A percentile compares a stretch with the other conserved stretches of the same genome.
phyloP scores from a whole-genome alignment of 306 rosid genomes.

The Medicago ruthenica region DNA sequence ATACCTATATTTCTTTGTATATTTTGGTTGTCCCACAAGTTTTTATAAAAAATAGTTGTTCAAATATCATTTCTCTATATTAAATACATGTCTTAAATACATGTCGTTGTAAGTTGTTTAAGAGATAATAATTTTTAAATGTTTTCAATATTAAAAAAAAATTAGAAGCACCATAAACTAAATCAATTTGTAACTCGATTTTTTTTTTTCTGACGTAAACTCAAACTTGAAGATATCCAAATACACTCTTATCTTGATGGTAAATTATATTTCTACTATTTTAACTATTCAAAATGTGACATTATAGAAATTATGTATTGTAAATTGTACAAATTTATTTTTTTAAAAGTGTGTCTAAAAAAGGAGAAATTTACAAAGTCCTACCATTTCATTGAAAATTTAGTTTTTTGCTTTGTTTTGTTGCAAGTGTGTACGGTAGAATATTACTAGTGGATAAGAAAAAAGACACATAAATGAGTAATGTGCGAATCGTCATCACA shows the following conservation, averaged over 20 bases:
- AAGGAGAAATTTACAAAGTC: no score
- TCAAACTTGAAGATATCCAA: neutral
- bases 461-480: neutral
- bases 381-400: no score
- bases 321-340: no score
- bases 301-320: no score
- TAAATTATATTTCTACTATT: neutral
- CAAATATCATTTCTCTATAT: no score
- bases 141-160: neutral
- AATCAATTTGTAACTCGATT: neutral
- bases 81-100: no score
- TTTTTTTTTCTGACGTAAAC: neutral
- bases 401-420: no score
- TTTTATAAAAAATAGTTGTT: no score
- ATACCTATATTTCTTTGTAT: no score
- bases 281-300: neutral
- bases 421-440: neutral
- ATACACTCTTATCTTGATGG: neutral
- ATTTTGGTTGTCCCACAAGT: no score
- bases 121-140: neutral
- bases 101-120: neutral
- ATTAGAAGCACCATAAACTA: neutral
- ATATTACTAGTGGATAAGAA: neutral
- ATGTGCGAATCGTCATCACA: constrained; percentile 3
- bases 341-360: no score